phyloP scores from a whole-genome alignment of 2,329 filamentous ascomycete genomes.

The Periconia digitata region DNA sequence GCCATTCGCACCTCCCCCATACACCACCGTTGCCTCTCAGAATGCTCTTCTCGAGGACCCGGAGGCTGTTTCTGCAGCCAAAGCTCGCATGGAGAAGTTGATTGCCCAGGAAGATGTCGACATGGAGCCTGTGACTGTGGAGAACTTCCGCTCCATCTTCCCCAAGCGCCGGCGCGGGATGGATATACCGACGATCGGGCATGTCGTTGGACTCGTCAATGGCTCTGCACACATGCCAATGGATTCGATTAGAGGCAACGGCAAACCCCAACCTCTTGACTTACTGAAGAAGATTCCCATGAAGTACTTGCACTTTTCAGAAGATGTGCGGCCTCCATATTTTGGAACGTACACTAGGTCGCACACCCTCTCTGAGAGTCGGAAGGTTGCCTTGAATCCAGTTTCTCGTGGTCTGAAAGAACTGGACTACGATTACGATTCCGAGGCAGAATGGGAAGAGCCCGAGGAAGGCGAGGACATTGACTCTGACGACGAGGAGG shows the following conservation, averaged over 20 bases:
- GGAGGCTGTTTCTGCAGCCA: slow-evolving; percentile 28
- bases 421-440: slow-evolving; percentile 81
- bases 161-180: slow-evolving; percentile 17
- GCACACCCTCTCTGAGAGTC: slow-evolving; percentile 48
- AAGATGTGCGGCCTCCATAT: slow-evolving; percentile 68
- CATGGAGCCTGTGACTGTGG: slow-evolving; percentile 16
- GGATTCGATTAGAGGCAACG: slow-evolving; percentile 46
- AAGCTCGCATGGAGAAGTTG: slow-evolving; percentile 29
- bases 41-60: slow-evolving; percentile 38
- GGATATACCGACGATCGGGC: slow-evolving; percentile 25
- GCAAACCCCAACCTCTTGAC: slow-evolving; percentile 34
- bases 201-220: slow-evolving; percentile 49
- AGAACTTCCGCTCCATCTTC: slow-evolving; percentile 22
- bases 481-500: slow-evolving; percentile 65
- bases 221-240: slow-evolving; percentile 46
- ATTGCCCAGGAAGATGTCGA: slow-evolving; percentile 15
- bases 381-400: slow-evolving; percentile 57
- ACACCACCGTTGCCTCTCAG: slow-evolving; percentile 68
- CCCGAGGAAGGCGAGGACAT: slow-evolving; percentile 71
- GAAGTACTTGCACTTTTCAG: slow-evolving; percentile 64
- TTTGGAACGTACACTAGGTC: slow-evolving; percentile 70
- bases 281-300: slow-evolving; percentile 60
- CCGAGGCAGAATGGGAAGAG: slow-evolving; percentile 81
- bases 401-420: slow-evolving; percentile 59
- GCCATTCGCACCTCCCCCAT: slow-evolving; percentile 75